Evolutionary conservation across 2,329 filamentous ascomycete species (phyloP).

Genomic region (Fusarium caatingaense): DNA sequence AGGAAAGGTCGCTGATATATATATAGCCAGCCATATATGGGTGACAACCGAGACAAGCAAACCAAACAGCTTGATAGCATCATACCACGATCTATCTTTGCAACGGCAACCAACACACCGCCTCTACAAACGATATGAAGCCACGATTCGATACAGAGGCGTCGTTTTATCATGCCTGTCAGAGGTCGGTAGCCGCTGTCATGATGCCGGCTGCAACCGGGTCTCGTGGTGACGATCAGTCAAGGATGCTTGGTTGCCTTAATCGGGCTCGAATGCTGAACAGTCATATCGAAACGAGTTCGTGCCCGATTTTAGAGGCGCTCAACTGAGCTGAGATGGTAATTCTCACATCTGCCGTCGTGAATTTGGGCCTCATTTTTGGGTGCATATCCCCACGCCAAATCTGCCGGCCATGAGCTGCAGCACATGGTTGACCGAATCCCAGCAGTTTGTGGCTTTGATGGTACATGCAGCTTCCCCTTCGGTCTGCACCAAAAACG

Average conservation of each 20-base stretch:
- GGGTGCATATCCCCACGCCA: constrained; percentile 19
- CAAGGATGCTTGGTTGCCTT: constrained; percentile 37
- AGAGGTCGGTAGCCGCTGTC: constrained; percentile 35
- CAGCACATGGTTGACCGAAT: constrained; percentile 28
- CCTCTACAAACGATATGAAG: constrained; percentile 17
- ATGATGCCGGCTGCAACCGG: constrained; percentile 33
- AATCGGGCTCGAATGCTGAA: constrained; percentile 22
- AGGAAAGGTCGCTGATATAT: constrained; percentile 31
- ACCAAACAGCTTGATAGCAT: constrained; percentile 14
- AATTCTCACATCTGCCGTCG: constrained; percentile 10
- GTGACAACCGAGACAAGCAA: neutral
- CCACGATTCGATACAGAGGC: constrained; percentile 3
- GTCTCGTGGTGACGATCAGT: constrained; percentile 37
- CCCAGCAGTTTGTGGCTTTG: constrained; percentile 26
- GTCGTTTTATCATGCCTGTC: constrained; percentile 19
- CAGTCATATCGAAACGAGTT: neutral
- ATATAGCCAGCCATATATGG: constrained; percentile 17
- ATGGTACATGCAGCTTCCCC: constrained; percentile 34
- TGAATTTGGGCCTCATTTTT: constrained; percentile 34
- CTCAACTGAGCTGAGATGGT: constrained; percentile 19
- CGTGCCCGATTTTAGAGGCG: constrained; percentile 27
- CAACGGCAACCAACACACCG: constrained; percentile 28
- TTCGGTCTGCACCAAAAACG: constrained; percentile 37
- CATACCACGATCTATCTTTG: constrained; percentile 9
- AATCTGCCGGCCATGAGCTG: constrained; percentile 8